A percentile compares a stretch with the other conserved stretches of the same genome.
phyloP scores from a whole-genome alignment of 768 basidiomycete species.

The Crucibulum laeve region DNA sequence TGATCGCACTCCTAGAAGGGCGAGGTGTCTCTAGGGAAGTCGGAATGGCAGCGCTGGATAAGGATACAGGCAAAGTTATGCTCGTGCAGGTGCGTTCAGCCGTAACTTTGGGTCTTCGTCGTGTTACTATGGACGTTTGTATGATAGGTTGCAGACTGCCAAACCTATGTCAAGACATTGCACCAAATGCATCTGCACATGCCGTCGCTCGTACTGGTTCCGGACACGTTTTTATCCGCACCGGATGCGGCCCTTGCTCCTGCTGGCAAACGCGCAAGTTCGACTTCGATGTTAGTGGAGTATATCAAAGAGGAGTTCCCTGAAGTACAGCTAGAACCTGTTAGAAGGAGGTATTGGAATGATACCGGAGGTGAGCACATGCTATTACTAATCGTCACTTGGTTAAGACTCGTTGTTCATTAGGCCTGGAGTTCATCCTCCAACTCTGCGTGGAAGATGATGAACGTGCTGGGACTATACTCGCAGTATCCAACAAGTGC shows the following conservation, averaged over 20 bases:
- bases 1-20: slow-evolving; percentile 72
- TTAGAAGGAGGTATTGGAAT: slow-evolving; percentile 83
- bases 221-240: slow-evolving; percentile 72
- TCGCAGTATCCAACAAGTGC: slow-evolving; percentile 73
- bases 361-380: slow-evolving; percentile 58
- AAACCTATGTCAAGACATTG: slow-evolving; percentile 85
- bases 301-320: slow-evolving; percentile 75
- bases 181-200: slow-evolving; percentile 80
- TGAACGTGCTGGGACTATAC: slow-evolving; percentile 73
- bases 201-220: slow-evolving; percentile 71
- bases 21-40: slow-evolving; percentile 79
- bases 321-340: slow-evolving; percentile 58
- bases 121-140: background rate
- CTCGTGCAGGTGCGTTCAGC: slow-evolving; percentile 66
- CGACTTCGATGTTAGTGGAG: slow-evolving; percentile 64
- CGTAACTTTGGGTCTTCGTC: slow-evolving; percentile 2
- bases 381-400: background rate
- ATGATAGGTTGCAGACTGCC: slow-evolving; percentile 75
- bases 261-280: slow-evolving; percentile 36
- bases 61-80: slow-evolving; percentile 69
- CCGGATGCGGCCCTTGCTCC: slow-evolving; percentile 44
- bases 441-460: slow-evolving; percentile 80
- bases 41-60: slow-evolving; percentile 83
- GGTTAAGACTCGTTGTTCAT: slow-evolving; percentile 2
- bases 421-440: slow-evolving; percentile 75